phyloP scores from a whole-genome alignment of 768 basidiomycete species.

The Amyloporia xantha region DNA sequence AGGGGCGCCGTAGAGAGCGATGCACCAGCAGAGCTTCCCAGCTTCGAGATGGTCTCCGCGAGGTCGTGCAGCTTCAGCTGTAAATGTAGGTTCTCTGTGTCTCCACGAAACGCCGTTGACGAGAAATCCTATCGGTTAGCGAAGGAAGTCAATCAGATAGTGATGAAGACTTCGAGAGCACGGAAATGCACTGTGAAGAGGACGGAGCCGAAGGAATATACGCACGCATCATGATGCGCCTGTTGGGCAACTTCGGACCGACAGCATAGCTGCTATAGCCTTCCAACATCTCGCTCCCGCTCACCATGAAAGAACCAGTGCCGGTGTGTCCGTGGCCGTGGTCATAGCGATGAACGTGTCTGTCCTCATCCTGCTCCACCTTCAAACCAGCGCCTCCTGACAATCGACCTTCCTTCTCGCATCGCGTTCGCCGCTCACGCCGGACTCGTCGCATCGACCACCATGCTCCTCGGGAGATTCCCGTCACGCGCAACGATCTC shows the following conservation, averaged over 20 bases:
- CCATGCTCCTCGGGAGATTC: conserved; percentile 86
- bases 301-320: conserved; percentile 82
- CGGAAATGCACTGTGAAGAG: neutral
- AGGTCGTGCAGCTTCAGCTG: conserved; percentile 89
- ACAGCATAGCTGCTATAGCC: conserved; percentile 92
- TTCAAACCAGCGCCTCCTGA: conserved; percentile 58
- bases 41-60: conserved; percentile 93
- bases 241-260: conserved; percentile 90
- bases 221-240: conserved; percentile 95
- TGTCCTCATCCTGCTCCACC: conserved; percentile 22
- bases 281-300: conserved; percentile 89
- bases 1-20: conserved; percentile 77
- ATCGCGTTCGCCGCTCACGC: conserved; percentile 92
- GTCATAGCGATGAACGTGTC: no score
- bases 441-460: conserved; percentile 94
- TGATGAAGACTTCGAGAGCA: neutral
- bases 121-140: neutral
- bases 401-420: conserved; percentile 81
- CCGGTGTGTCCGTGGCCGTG: conserved; percentile 37
- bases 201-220: conserved; percentile 9
- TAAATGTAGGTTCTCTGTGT: conserved; percentile 84
- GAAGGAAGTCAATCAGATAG: neutral
- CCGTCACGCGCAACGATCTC: conserved; percentile 94
- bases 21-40: conserved; percentile 77
- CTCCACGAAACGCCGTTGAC: conserved; percentile 72